These are phyloP conservation scores for Funneliformis caledonium DNA, from an alignment of 371 early-diverging fungal genomes.

Conservation along the genomic window DNA sequence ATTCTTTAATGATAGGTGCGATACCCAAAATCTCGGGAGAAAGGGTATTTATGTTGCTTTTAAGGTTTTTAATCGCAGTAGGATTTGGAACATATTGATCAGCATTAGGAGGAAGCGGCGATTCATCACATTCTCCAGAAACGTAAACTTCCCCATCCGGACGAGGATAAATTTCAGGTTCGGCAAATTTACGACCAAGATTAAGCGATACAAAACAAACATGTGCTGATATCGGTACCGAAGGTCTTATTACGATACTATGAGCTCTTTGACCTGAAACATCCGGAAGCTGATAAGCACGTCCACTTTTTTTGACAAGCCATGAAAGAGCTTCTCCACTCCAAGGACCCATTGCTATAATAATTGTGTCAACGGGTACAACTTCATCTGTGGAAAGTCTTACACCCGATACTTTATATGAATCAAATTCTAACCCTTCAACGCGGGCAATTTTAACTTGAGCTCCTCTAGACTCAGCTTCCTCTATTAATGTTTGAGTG, in stretches of 20 bases:
- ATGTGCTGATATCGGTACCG: conserved; percentile 48
- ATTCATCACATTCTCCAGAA: conserved; percentile 63
- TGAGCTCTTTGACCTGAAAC: conserved; percentile 53
- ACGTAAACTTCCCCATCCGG: conserved; percentile 73
- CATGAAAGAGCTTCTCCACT: conserved; percentile 43
- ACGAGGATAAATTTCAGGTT: conserved; percentile 62
- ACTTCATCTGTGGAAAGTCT: conserved; percentile 42
- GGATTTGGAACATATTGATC: conserved; percentile 50
- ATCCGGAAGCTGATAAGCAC: conserved; percentile 44
- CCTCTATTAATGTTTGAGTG: conserved; percentile 53
- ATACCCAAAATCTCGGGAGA: conserved; percentile 48
- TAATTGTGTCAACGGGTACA: conserved; percentile 47
- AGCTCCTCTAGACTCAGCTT: conserved; percentile 50
- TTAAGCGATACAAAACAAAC: conserved; percentile 53
- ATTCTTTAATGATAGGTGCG: conserved; percentile 47
- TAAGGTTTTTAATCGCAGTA: conserved; percentile 43
- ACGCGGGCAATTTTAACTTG: conserved; percentile 41
- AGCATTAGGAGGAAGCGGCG: conserved; percentile 54
- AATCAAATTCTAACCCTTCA: conserved; percentile 39
- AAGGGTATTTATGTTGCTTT: conserved; percentile 47
- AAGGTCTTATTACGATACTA: conserved; percentile 51
- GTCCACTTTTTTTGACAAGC: conserved; percentile 44
- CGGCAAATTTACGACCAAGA: conserved; percentile 44
- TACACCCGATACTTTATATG: conserved; percentile 44
- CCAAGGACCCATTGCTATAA: conserved; percentile 64